Conservation (phyloP, 2,329 filamentous ascomycete species). For the Iodosphaeria phyllophila region DNA sequence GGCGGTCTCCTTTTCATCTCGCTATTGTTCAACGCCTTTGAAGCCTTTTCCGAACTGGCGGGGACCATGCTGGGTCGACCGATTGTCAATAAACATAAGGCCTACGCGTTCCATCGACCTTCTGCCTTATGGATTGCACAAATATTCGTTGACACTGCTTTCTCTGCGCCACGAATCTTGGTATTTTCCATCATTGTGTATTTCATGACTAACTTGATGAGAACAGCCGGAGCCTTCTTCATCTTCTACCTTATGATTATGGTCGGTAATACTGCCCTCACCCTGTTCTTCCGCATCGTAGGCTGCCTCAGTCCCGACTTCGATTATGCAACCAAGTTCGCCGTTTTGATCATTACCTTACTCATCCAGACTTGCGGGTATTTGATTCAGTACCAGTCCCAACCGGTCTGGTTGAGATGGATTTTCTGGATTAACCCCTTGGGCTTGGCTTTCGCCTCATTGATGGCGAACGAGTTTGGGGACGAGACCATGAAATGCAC, state of each 20-base stretch:
- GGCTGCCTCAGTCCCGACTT: slow-evolving; percentile 64
- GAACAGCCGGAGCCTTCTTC: slow-evolving; percentile 62
- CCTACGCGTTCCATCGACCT: slow-evolving; percentile 67
- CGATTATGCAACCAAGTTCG: slow-evolving; percentile 70
- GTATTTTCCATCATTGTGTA: slow-evolving; percentile 61
- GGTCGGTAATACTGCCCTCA: slow-evolving; percentile 53
- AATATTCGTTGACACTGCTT: slow-evolving; percentile 60
- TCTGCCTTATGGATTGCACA: slow-evolving; percentile 72
- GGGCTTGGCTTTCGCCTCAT: slow-evolving; percentile 52
- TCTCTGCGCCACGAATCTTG: slow-evolving; percentile 51
- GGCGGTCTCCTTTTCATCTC: slow-evolving; percentile 68
- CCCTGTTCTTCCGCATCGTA: slow-evolving; percentile 57
- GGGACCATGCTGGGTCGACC: slow-evolving; percentile 57
- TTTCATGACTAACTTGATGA: slow-evolving; percentile 53
- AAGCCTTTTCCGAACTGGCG: slow-evolving; percentile 62
- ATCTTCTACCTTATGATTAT: slow-evolving; percentile 57
- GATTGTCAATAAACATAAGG: slow-evolving; percentile 69
- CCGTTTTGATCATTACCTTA: slow-evolving; percentile 61
- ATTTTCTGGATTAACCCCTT: slow-evolving; percentile 62
- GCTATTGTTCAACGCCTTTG: slow-evolving; percentile 74
- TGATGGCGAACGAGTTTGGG: slow-evolving; percentile 81
- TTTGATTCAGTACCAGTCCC: slow-evolving; percentile 58
- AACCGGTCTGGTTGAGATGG: slow-evolving; percentile 65
- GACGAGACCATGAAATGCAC: slow-evolving; percentile 51
- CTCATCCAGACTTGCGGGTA: slow-evolving; percentile 71